Percentiles rank a stretch among this genome's conserved stretches.
These are phyloP conservation scores for Pestalotiopsis sp. DNA, from an alignment of 2,329 filamentous ascomycete species.

Conservation along the genomic window DNA sequence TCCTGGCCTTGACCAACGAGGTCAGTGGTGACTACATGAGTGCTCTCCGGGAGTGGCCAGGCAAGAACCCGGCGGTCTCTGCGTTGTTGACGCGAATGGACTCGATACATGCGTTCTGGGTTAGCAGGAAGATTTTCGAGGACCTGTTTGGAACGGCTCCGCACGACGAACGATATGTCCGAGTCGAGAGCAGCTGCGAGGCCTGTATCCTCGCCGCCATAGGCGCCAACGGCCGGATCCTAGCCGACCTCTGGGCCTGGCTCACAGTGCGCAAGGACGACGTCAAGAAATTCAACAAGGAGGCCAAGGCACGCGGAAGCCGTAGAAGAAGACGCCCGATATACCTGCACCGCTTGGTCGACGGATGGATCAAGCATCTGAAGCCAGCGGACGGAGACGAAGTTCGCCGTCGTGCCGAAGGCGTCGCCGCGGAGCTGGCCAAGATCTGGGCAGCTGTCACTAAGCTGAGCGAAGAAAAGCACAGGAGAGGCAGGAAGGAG, in stretches of 20 bases:
- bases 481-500: neutral
- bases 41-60: slow-evolving; percentile 27
- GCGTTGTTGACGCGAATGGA: slow-evolving; percentile 35
- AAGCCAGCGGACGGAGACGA: neutral
- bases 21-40: slow-evolving; percentile 34
- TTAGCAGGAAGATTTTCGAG: slow-evolving; percentile 37
- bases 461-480: neutral
- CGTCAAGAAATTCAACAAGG: neutral
- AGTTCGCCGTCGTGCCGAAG: neutral
- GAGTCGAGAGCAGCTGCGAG: slow-evolving; percentile 45
- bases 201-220: slow-evolving; percentile 55
- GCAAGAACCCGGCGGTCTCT: slow-evolving; percentile 21
- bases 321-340: neutral
- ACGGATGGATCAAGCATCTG: slow-evolving; percentile 8
- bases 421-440: neutral
- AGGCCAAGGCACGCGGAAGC: neutral
- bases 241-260: slow-evolving; percentile 48
- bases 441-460: neutral
- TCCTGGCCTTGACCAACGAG: slow-evolving; percentile 44
- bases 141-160: slow-evolving; percentile 33
- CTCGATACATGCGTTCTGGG: slow-evolving; percentile 41
- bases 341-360: neutral
- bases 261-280: slow-evolving; percentile 29
- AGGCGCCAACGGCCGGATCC: slow-evolving; percentile 42
- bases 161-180: slow-evolving; percentile 29